These are phyloP conservation scores for Asterionellopsis glacialis DNA, from an alignment of 108 stramenopile species.

Conservation along the genomic window DNA sequence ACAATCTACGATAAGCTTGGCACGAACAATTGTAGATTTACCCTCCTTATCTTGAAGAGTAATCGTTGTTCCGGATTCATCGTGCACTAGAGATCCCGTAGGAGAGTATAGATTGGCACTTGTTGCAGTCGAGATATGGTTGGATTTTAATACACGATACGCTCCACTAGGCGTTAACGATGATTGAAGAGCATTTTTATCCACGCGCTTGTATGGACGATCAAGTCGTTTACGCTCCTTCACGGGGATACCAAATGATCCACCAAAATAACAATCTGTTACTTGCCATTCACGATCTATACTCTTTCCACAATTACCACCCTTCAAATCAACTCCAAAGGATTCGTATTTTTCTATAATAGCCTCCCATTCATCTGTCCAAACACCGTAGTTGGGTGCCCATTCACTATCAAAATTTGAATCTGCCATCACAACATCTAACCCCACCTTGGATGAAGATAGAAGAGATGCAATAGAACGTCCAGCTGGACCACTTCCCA, in stretches of 20 bases:
- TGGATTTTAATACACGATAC: conserved; percentile 53
- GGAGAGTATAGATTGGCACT: conserved; percentile 76
- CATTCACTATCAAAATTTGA: conserved; percentile 70
- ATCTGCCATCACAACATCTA: conserved; percentile 79
- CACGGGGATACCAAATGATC: conserved; percentile 77
- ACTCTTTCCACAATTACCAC: conserved; percentile 25
- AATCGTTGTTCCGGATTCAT: conserved; percentile 56
- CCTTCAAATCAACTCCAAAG: conserved; percentile 39
- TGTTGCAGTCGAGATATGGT: conserved; percentile 65
- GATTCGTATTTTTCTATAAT: conserved; percentile 33
- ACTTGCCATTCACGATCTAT: conserved; percentile 74
- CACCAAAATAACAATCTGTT: conserved; percentile 94
- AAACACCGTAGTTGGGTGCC: conserved; percentile 92
- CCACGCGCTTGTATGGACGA: conserved; percentile 82
- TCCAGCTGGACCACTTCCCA: conserved; percentile 77
- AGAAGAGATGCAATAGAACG: conserved; percentile 73
- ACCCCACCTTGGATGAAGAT: conserved; percentile 17
- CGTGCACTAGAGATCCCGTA: conserved; percentile 58
- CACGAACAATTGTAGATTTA: conserved; percentile 50
- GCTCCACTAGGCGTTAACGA: conserved; percentile 35
- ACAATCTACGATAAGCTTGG: conserved; percentile 86
- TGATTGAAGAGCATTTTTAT: conserved; percentile 57
- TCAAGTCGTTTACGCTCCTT: conserved; percentile 66
- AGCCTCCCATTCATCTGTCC: conserved; percentile 92
- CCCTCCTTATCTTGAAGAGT: conserved; percentile 42